Percentiles rank a stretch among this genome's conserved stretches.
phyloP scores from a whole-genome alignment of 2,329 filamentous ascomycete genomes.

The Colletotrichum lupini region DNA sequence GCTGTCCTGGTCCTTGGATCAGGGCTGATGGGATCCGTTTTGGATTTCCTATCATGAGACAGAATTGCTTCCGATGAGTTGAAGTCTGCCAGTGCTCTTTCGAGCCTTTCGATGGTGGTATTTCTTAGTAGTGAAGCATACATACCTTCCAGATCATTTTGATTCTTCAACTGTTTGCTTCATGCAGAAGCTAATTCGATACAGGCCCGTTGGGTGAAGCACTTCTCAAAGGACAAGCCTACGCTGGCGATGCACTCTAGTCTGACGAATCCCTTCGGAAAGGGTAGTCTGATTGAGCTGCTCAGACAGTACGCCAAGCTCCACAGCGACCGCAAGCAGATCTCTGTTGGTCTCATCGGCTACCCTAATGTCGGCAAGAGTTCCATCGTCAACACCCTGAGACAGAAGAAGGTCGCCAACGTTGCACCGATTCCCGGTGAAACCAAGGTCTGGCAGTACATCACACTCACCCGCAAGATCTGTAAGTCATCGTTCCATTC shows the following conservation, averaged over 20 bases:
- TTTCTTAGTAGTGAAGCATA: slow-evolving; percentile 99
- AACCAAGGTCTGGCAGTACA: slow-evolving; percentile 98
- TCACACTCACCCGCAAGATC: slow-evolving; percentile 93
- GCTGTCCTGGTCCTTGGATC: slow-evolving; percentile 73
- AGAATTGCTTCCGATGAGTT: slow-evolving; percentile 96
- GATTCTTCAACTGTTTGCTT: slow-evolving; percentile 21
- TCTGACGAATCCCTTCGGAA: slow-evolving; percentile 96
- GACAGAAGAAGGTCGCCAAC: slow-evolving; percentile 93
- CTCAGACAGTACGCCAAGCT: slow-evolving; percentile 92
- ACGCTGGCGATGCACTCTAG: slow-evolving; percentile 95
- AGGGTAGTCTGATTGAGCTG: slow-evolving; percentile 91
- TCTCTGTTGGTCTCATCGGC: slow-evolving; percentile 81
- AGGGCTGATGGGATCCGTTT: slow-evolving; percentile 86
- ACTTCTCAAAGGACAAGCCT: slow-evolving; percentile 89
- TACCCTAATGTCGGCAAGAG: slow-evolving; percentile 97
- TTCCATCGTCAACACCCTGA: slow-evolving; percentile 94
- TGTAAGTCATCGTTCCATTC: slow-evolving; percentile 41
- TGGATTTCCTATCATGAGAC: slow-evolving; percentile 83
- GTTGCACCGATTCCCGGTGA: slow-evolving; percentile 96
- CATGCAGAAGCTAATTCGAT: slow-evolving; percentile 41
- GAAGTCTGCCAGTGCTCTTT: slow-evolving; percentile 79
- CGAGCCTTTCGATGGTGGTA: slow-evolving; percentile 66
- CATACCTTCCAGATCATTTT: slow-evolving; percentile 48
- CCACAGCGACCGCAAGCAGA: slow-evolving; percentile 91
- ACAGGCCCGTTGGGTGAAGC: slow-evolving; percentile 92